Conservation (phyloP, 768 basidiomycete genomes). For the Termitomyces sp. region DNA sequence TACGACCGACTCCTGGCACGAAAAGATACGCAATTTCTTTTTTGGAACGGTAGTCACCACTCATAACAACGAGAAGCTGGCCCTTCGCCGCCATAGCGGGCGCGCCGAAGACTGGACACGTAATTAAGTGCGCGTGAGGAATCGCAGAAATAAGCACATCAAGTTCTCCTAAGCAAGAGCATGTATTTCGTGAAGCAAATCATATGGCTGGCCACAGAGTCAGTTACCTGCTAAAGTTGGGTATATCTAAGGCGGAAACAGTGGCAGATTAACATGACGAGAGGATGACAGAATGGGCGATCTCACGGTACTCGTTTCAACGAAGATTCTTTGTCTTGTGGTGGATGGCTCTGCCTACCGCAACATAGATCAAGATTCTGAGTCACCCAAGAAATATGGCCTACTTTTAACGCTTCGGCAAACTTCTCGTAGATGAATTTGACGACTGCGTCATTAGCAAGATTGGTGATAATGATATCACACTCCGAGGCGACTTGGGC, state of each 20-base stretch:
- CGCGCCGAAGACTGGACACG: slow-evolving; percentile 75
- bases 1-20: slow-evolving; percentile 74
- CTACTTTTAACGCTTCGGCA: slow-evolving; percentile 53
- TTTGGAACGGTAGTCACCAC: slow-evolving; percentile 79
- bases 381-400: not conserved
- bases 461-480: slow-evolving; percentile 74
- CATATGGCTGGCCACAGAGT: not conserved
- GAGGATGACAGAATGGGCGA: not conserved
- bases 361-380: slow-evolving; percentile 3
- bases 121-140: slow-evolving; percentile 61
- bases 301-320: slow-evolving; percentile 77
- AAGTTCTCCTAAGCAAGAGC: slow-evolving; percentile 55
- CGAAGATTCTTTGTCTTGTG: slow-evolving; percentile 65
- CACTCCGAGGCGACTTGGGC: slow-evolving; percentile 60
- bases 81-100: slow-evolving; percentile 63
- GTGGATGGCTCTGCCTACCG: slow-evolving; percentile 36
- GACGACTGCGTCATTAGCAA: slow-evolving; percentile 70
- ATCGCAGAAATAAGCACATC: slow-evolving; percentile 60
- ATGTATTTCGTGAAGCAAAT: slow-evolving; percentile 1
- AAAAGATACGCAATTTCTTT: slow-evolving; percentile 75
- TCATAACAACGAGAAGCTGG: slow-evolving; percentile 70
- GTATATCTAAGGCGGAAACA: slow-evolving; percentile 39
- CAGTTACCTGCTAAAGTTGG: slow-evolving; percentile 46
- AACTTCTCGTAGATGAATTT: slow-evolving; percentile 60
- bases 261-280: not conserved